A percentile compares a stretch with the other conserved stretches of the same genome.
Evolutionary conservation across 805 yeast species (phyloP).

Genomic region (Pichia eremophila): DNA sequence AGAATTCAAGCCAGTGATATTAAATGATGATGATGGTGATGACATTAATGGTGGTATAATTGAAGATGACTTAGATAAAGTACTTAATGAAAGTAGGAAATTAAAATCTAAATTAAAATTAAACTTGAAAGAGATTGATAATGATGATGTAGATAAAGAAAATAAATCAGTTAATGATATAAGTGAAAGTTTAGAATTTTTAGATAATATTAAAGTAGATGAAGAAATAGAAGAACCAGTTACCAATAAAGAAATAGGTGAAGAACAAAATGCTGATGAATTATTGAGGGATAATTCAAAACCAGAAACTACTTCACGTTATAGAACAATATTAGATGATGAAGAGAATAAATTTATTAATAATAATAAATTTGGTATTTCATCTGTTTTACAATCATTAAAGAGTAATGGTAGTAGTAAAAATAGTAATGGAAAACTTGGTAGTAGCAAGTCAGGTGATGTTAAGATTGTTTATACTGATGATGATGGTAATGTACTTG

Average conservation of each 20-base stretch:
- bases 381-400: background rate
- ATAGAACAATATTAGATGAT: background rate
- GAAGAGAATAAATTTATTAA: background rate
- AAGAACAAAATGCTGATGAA: background rate
- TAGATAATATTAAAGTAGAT: conserved; percentile 19
- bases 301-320: conserved; percentile 21
- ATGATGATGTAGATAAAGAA: background rate
- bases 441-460: conserved; percentile 11
- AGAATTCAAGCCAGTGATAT: conserved; percentile 19
- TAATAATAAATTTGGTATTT: conserved; percentile 3
- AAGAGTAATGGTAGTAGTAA: too few relatives aligned
- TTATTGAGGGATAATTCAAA: conserved; percentile 4
- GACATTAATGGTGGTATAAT: conserved; percentile 18
- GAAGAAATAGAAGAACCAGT: conserved; percentile 13
- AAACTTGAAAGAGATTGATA: background rate
- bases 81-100: conserved; percentile 24
- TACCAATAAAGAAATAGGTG: background rate
- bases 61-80: conserved; percentile 15
- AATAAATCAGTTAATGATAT: conserved; percentile 4
- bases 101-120: conserved; percentile 1
- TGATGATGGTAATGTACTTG: conserved; percentile 48
- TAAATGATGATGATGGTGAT: conserved; percentile 22
- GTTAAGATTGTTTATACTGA: conserved; percentile 55
- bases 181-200: conserved; percentile 30
- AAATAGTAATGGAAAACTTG: too few relatives aligned